Base-by-base conservation (phyloP, 2,329 filamentous ascomycete genomes). In the Pyrenochaeta sp. region DNA sequence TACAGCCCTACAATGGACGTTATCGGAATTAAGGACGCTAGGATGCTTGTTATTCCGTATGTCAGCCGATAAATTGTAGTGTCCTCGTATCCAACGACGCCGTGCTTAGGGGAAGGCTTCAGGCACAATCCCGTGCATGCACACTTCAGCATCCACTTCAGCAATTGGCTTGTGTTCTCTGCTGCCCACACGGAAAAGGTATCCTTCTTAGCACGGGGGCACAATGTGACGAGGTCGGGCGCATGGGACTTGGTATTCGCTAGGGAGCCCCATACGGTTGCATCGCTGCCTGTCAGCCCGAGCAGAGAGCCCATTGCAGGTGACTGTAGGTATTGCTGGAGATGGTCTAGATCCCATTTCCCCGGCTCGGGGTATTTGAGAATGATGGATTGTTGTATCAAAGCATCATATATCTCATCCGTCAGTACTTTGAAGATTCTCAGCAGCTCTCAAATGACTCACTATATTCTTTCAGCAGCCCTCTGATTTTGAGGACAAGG, bases 21-120 rank as follows among this genome's bases (percentile, higher is more conserved):
- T n/a, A 62, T 48, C 4, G 52, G 56, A 2, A 60, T 27, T 3
- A 58, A 20, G 1, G 56, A 53, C 4, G 58, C 58, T 3, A 58
- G 6, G 8, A 55, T 44, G 13, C 31, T 46, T 2, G 49, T 55
- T 2, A 55, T 32, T 42, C 46, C 51, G 29, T 37, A 54, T 4
- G n/a, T 19, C 26, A 10, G 44, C 15, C 1, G 39, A 28, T 1
- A 43, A 11, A 26, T 31, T 20, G 30, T 36, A 1, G 7, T 30
- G 26, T 57, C 55, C 6, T 50, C 24, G 34, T 44, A 49, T 15
- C 44, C 35, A 14, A 38, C 14, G 4, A 28, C 24, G 6, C 53
- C 49, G 22, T 44, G 34, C 4, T 38, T 20, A 15, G 4, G 24
- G 2, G 44, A 51, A 0, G 26, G 27, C 38, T 51, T 58, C 42